Conservation (phyloP, 192 early-diverging fungal species). For the Podila epicladia region DNA sequence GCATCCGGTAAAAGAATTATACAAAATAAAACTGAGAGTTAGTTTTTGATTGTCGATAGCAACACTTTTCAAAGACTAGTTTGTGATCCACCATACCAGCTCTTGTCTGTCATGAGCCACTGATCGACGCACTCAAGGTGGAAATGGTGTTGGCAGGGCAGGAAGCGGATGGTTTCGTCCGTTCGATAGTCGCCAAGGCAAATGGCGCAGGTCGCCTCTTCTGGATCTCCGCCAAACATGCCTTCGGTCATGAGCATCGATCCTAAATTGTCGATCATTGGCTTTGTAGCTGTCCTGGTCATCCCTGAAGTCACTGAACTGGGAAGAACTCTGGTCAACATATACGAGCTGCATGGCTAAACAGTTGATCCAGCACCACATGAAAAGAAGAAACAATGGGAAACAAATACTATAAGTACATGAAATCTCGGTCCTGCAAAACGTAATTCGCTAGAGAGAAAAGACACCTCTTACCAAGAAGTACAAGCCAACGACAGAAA, state of each 20-base stretch:
- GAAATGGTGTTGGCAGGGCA: slow-evolving; percentile 53
- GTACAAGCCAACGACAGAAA: slow-evolving; percentile 38
- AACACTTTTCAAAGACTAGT: background rate
- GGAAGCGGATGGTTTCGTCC: slow-evolving; percentile 40
- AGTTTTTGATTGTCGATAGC: too few species aligned
- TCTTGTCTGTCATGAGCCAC: slow-evolving; percentile 51
- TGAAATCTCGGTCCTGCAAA: background rate
- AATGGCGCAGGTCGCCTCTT: slow-evolving; percentile 50
- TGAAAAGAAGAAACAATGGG: background rate
- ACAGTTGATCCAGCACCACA: background rate
- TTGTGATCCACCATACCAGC: slow-evolving; percentile 21
- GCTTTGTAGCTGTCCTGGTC: slow-evolving; percentile 43
- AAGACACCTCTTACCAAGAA: slow-evolving; percentile 21
- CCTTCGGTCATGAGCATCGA: slow-evolving; percentile 37
- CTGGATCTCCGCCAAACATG: slow-evolving; percentile 38
- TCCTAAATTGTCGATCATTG: slow-evolving; percentile 45
- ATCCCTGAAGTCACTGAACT: slow-evolving; percentile 23
- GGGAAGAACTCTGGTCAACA: slow-evolving; percentile 24
- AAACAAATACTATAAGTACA: background rate
- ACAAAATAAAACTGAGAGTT: too few species aligned
- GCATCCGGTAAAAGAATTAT: background rate
- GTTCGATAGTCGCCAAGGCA: slow-evolving; percentile 46
- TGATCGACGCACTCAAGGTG: slow-evolving; percentile 54
- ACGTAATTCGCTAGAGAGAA: too few species aligned
- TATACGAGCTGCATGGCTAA: slow-evolving; percentile 29